These are phyloP conservation scores for Articulospora tetracladia DNA, from an alignment of 495 filamentous ascomycete species.

Conservation along the genomic window DNA sequence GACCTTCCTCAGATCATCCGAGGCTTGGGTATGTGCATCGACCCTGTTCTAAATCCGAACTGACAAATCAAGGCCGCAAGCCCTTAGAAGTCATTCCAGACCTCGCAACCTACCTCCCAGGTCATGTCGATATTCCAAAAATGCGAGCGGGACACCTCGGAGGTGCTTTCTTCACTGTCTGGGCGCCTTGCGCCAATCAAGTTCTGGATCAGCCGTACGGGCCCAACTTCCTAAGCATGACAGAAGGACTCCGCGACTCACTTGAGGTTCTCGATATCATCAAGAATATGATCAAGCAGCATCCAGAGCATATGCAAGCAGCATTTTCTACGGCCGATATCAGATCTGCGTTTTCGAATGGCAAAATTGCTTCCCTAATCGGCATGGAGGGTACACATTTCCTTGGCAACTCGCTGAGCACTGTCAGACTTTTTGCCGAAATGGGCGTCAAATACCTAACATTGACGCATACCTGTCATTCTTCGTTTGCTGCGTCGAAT, in stretches of 20 bases:
- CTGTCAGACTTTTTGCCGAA: slow-evolving; percentile 1
- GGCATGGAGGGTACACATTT: slow-evolving; percentile 9
- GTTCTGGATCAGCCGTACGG: slow-evolving; percentile 4
- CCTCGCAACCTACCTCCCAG: slow-evolving; percentile 1
- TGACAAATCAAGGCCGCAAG: neutral
- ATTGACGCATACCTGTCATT: slow-evolving; percentile 11
- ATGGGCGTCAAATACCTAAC: slow-evolving; percentile 12
- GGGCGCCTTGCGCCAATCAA: slow-evolving; percentile 5
- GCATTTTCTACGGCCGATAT: neutral
- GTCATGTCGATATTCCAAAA: slow-evolving; percentile 6
- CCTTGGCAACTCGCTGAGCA: neutral
- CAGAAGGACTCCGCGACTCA: neutral
- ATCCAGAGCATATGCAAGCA: slow-evolving; percentile 4
- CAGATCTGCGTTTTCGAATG: slow-evolving; percentile 3
- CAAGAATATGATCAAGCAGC: slow-evolving; percentile 8
- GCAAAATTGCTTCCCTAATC: slow-evolving; percentile 9
- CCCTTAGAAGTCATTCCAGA: slow-evolving; percentile 1
- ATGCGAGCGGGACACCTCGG: slow-evolving; percentile 5
- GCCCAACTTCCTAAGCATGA: neutral
- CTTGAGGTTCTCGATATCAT: slow-evolving; percentile 5
- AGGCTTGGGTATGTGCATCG: neutral
- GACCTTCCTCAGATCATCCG: slow-evolving; percentile 10
- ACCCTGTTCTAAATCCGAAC: neutral
- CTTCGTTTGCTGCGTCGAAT: slow-evolving; percentile 6
- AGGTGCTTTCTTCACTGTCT: slow-evolving; percentile 6